phyloP scores from a whole-genome alignment of 768 basidiomycete species.

The Sarcomyxa edulis region DNA sequence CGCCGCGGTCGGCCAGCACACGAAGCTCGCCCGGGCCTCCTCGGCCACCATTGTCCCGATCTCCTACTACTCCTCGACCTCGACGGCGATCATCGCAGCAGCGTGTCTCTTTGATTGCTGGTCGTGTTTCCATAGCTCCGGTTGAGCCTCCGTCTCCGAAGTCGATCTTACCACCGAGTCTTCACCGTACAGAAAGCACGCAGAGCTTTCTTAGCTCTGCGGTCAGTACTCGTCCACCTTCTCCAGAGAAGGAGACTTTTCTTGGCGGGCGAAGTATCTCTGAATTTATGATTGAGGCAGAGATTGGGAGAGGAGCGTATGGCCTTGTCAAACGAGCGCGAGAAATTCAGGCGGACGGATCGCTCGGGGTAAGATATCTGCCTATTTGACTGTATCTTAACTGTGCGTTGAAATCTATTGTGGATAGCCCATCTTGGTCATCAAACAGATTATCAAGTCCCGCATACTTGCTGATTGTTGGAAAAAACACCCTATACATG shows the following conservation, averaged over 20 bases:
- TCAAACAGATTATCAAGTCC: constrained; percentile 98
- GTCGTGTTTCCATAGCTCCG: constrained; percentile 72
- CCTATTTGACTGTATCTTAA: constrained; percentile 10
- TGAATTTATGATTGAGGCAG: constrained; percentile 80
- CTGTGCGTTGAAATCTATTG: not conserved
- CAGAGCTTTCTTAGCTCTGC: constrained; percentile 59
- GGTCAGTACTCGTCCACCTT: constrained; percentile 58
- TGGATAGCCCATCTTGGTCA: constrained; percentile 77
- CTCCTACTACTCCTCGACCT: constrained; percentile 57
- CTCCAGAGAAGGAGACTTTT: constrained; percentile 39
- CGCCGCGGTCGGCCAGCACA: constrained; percentile 19
- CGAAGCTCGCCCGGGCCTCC: constrained; percentile 19
- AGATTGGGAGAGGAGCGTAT: constrained; percentile 93
- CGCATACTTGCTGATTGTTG: constrained; percentile 98
- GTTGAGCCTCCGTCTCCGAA: constrained; percentile 70
- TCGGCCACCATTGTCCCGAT: constrained; percentile 31
- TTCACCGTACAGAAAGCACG: constrained; percentile 60
- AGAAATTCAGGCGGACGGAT: constrained; percentile 69
- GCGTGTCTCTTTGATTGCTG: constrained; percentile 78
- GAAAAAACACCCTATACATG: constrained; percentile 93
- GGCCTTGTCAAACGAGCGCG: constrained; percentile 89
- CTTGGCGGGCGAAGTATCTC: constrained; percentile 71
- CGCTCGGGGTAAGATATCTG: constrained; percentile 67
- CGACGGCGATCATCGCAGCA: constrained; percentile 80
- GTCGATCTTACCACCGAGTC: constrained; percentile 52